These are phyloP conservation scores for Stachybotrys elegans DNA, from an alignment of 2,329 filamentous ascomycete species.

Conservation along the genomic window DNA sequence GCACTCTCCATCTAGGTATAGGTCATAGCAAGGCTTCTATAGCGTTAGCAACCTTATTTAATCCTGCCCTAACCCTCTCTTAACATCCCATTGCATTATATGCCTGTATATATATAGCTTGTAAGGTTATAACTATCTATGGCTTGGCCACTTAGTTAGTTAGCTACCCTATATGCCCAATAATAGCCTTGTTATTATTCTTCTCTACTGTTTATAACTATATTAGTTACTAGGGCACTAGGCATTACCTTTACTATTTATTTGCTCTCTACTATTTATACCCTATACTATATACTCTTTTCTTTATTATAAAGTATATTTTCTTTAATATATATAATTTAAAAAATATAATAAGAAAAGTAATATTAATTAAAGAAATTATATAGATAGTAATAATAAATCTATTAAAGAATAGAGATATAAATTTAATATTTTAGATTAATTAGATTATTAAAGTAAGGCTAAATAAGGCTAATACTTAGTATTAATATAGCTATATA, in stretches of 20 bases:
- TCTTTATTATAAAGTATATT: neutral
- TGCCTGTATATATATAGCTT: neutral
- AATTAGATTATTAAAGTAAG: conserved; percentile 2
- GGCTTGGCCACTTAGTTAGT: too few relatives aligned
- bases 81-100: neutral
- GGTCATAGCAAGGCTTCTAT: too few relatives aligned
- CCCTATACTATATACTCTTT: neutral
- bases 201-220: neutral
- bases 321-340: neutral
- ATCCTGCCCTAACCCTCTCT: too few relatives aligned
- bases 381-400: neutral
- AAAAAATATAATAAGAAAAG: neutral
- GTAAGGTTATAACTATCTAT: neutral
- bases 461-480: neutral
- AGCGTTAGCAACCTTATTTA: too few relatives aligned
- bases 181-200: conserved; percentile 1
- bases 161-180: too few relatives aligned
- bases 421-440: neutral
- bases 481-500: neutral
- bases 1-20: too few relatives aligned
- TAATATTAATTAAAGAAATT: neutral
- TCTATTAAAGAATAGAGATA: neutral
- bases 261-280: neutral
- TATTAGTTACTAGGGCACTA: neutral
- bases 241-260: neutral